These are phyloP conservation scores for Candida bentonensis DNA, from an alignment of 805 yeast species.

Conservation along the genomic window DNA sequence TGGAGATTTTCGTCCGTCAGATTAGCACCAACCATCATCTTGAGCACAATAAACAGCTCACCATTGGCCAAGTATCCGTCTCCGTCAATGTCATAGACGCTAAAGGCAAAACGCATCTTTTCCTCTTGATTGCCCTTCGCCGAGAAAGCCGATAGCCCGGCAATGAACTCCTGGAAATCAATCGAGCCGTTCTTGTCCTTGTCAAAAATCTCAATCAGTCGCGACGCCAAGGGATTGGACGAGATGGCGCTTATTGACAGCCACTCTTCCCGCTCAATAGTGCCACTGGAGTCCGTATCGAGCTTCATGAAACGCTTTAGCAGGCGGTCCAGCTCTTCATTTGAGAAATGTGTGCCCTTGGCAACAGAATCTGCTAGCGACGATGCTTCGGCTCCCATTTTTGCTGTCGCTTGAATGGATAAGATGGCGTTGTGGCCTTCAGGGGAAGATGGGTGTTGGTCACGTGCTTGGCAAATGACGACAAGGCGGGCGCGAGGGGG, in stretches of 20 bases:
- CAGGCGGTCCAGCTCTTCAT: slow-evolving; percentile 82
- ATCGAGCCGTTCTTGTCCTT: slow-evolving; percentile 85
- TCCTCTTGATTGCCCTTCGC: slow-evolving; percentile 70
- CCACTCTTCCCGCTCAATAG: slow-evolving; percentile 83
- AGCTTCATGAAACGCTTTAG: slow-evolving; percentile 89
- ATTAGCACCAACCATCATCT: slow-evolving; percentile 94
- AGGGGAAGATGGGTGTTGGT: too few relatives aligned
- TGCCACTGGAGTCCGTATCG: slow-evolving; percentile 85
- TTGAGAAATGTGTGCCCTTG: slow-evolving; percentile 37
- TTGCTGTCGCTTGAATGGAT: too few relatives aligned
- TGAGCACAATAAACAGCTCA: slow-evolving; percentile 78
- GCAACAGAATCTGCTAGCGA: slow-evolving; percentile 16
- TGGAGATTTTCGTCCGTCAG: slow-evolving; percentile 77
- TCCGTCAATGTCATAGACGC: slow-evolving; percentile 86
- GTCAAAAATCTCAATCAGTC: slow-evolving; percentile 91
- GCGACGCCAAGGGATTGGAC: slow-evolving; percentile 73
- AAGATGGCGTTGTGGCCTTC: too few relatives aligned
- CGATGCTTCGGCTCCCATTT: slow-evolving; percentile 4
- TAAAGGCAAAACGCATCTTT: slow-evolving; percentile 78
- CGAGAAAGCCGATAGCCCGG: slow-evolving; percentile 76
- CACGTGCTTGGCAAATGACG: too few relatives aligned
- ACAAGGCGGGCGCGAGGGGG: too few relatives aligned
- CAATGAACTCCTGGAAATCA: slow-evolving; percentile 88
- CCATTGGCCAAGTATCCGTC: slow-evolving; percentile 95
- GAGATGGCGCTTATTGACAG: slow-evolving; percentile 86